Evolutionary conservation across 2,329 filamentous ascomycete genomes (phyloP), one percentile per base, ranked within the genome.

Genomic region (Neurospora sp.): DNA sequence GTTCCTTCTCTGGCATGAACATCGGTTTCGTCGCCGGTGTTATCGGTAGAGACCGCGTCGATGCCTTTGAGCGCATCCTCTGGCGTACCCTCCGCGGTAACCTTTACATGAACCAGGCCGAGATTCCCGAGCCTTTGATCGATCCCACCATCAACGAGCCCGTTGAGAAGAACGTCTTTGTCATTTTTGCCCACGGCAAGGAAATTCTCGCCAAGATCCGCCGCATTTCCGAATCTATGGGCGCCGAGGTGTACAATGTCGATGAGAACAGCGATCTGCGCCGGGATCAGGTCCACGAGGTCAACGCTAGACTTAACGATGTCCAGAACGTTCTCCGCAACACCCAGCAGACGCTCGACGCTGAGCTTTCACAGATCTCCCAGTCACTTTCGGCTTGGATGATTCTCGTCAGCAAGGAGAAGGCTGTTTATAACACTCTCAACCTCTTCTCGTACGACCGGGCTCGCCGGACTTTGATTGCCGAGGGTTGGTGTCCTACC

Each of bases 71-170:
- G 83, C 91, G 96, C 71, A 99, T 99, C 75, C 86, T 99, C 68
- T 99, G 96, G 96, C 89, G 96, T 77, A 97, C 96, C 0, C 88
- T 99, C 57, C 93, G 96, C 80, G 96, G 96, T 77, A 99, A 99
- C 81, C 84, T 99, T 73, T 99, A 98, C 86, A 99, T 99, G 96
- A 99, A 99, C 82, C 96, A 99, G 84, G 95, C 95, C 52, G 96
- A 99, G 85, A 99, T 99, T 72, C 90, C 93, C 8, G 95, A 99
- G 80, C 89, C 92, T 43, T 91, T 99, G 75, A 86, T 97, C 79
- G 92, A 99, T 80, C 95, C 96, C 17, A 87, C 91, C 78, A 97
- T 89, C 83, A 97, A 98, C 79, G 95, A 98, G 82, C 86, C 92
- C 73, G 87, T 96, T 76, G 89, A 91, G 84, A 99, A 99, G 89